Percentiles rank a stretch among this genome's conserved stretches.
These are phyloP conservation scores for Gloeostereum incarnatum DNA, from an alignment of 768 basidiomycete genomes.

Conservation along the genomic window DNA sequence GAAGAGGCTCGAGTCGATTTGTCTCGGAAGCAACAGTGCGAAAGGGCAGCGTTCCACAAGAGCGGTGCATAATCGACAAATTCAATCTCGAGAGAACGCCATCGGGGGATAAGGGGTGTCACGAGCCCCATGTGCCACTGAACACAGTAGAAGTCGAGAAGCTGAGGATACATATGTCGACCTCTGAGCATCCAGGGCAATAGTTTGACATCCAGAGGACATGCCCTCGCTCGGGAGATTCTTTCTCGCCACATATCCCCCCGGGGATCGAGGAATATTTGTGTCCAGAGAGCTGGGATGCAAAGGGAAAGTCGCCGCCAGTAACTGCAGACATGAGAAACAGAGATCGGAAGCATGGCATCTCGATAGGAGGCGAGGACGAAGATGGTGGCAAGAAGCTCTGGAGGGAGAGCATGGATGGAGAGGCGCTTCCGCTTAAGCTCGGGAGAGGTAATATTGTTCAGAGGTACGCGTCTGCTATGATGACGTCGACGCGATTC, in stretches of 20 bases:
- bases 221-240: slow-evolving; percentile 48
- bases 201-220: slow-evolving; percentile 53
- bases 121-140: slow-evolving; percentile 57
- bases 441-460: too few species aligned
- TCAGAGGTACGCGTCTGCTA: too few species aligned
- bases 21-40: slow-evolving; percentile 34
- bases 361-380: slow-evolving; percentile 48
- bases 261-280: slow-evolving; percentile 38
- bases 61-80: slow-evolving; percentile 50
- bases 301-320: slow-evolving; percentile 57
- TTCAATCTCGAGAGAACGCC: slow-evolving; percentile 53
- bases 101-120: slow-evolving; percentile 37
- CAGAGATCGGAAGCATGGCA: slow-evolving; percentile 43
- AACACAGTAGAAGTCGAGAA: slow-evolving; percentile 35
- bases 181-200: slow-evolving; percentile 17
- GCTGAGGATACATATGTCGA: slow-evolving; percentile 1
- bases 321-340: slow-evolving; percentile 60
- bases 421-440: slow-evolving; percentile 23
- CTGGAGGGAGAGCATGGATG: slow-evolving; percentile 50
- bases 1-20: slow-evolving; percentile 24
- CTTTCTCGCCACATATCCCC: slow-evolving; percentile 55
- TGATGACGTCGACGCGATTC: too few species aligned
- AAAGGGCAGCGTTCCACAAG: slow-evolving; percentile 61
- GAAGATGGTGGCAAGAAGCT: slow-evolving; percentile 59
- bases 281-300: slow-evolving; percentile 58